Evolutionary conservation across 495 filamentous ascomycete genomes (phyloP).

Genomic region (Glutinoglossum americanum): DNA sequence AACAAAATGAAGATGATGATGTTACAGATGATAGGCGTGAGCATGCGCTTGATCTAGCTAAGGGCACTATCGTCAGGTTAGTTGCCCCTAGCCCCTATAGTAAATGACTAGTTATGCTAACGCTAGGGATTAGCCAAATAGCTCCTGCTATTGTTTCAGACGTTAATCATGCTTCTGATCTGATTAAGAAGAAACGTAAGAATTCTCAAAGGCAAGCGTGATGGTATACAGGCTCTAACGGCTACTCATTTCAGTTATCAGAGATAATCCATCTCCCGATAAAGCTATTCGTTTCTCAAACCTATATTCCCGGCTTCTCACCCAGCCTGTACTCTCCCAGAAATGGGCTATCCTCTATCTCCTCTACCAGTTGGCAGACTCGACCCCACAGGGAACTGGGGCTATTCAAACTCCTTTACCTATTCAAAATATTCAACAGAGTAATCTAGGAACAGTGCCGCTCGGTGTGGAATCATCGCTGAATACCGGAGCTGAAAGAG

Average conservation of each 20-base stretch:
- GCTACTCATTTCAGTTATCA: slow-evolving; percentile 30
- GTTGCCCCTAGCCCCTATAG: not conserved
- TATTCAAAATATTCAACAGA: slow-evolving; percentile 18
- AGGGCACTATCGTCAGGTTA: slow-evolving; percentile 17
- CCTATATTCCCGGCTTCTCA: slow-evolving; percentile 66
- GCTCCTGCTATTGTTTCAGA: slow-evolving; percentile 26
- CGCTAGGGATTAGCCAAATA: not conserved
- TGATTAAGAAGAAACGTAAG: slow-evolving; percentile 61
- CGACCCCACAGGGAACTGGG: slow-evolving; percentile 20
- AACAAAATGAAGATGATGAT: slow-evolving; percentile 21
- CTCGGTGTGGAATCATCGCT: slow-evolving; percentile 9
- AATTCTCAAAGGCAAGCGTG: not conserved
- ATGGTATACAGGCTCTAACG: not conserved
- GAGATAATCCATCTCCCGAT: slow-evolving; percentile 51
- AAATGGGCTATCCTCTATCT: slow-evolving; percentile 95
- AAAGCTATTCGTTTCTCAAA: slow-evolving; percentile 76
- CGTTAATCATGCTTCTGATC: slow-evolving; percentile 74
- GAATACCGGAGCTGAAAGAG: slow-evolving; percentile 1
- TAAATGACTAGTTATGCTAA: slow-evolving; percentile 7
- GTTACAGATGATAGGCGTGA: slow-evolving; percentile 25
- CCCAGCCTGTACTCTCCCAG: slow-evolving; percentile 73
- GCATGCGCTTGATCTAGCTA: slow-evolving; percentile 23
- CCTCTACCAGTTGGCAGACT: slow-evolving; percentile 57
- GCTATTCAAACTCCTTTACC: not conserved
- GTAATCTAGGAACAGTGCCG: slow-evolving; percentile 9